Conservation (phyloP, 2,329 filamentous ascomycete species). For the Clonostachys sp. region DNA sequence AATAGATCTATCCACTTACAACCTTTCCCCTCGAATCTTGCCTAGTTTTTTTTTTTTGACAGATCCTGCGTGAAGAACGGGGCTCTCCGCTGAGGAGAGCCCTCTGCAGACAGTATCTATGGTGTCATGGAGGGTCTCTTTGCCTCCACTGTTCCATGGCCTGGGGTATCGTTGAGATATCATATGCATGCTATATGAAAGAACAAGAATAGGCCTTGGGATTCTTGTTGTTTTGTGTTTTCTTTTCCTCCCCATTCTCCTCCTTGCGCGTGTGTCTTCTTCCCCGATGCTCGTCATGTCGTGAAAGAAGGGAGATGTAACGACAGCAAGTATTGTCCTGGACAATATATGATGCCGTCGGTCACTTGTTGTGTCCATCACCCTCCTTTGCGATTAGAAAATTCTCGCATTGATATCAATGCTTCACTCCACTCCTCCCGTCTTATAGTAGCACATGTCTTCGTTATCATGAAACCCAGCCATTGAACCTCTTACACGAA, state of each 20-base stretch:
- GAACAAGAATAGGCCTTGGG: too few species aligned
- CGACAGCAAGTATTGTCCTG: too few species aligned
- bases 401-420: not conserved
- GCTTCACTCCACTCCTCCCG: not conserved
- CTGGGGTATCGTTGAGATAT: conserved; percentile 38
- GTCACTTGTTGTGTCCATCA: not conserved
- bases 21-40: too few species aligned
- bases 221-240: too few species aligned
- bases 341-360: not conserved
- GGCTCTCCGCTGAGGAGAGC: not conserved
- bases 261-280: too few species aligned
- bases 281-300: too few species aligned
- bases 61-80: too few species aligned
- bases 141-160: conserved; percentile 1
- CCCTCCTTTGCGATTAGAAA: too few species aligned
- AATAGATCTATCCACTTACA: too few species aligned
- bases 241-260: too few species aligned
- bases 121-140: not conserved
- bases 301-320: too few species aligned
- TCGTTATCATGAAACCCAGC: conserved; percentile 5
- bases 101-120: not conserved
- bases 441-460: conserved; percentile 16
- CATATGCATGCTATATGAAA: conserved; percentile 12
- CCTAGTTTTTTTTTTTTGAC: too few species aligned
- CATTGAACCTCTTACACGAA: conserved; percentile 3